A percentile compares a stretch with the other conserved stretches of the same genome.
Evolutionary conservation across 352 stramenopile species (phyloP).

Genomic region (Globisporangium heterothallicum): DNA sequence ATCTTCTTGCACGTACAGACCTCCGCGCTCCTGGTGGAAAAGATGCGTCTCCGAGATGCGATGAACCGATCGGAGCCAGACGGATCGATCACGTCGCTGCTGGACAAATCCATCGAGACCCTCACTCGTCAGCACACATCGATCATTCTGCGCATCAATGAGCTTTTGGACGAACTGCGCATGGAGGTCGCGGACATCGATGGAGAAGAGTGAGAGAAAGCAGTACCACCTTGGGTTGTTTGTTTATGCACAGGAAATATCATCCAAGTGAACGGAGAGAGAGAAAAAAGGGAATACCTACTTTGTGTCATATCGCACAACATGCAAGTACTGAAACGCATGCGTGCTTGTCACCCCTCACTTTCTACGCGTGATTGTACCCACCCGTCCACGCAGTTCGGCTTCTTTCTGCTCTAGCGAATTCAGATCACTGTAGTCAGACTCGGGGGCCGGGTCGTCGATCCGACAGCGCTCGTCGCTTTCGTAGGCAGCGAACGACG

Average conservation of each 20-base stretch:
- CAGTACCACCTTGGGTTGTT: neutral
- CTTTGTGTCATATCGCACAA: too few species aligned
- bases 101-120: slow-evolving; percentile 53
- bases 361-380: slow-evolving; percentile 31
- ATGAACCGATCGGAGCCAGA: slow-evolving; percentile 33
- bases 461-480: slow-evolving; percentile 38
- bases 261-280: neutral
- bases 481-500: slow-evolving; percentile 43
- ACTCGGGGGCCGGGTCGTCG: slow-evolving; percentile 40
- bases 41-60: slow-evolving; percentile 59
- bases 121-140: slow-evolving; percentile 52
- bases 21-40: slow-evolving; percentile 74
- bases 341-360: too few species aligned
- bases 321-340: too few species aligned
- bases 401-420: slow-evolving; percentile 45
- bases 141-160: slow-evolving; percentile 74
- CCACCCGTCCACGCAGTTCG: slow-evolving; percentile 48
- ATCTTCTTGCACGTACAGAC: slow-evolving; percentile 30
- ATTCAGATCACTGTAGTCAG: slow-evolving; percentile 39
- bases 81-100: slow-evolving; percentile 37
- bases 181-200: slow-evolving; percentile 52
- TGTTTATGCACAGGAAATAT: too few species aligned
- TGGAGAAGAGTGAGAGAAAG: slow-evolving; percentile 13
- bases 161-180: slow-evolving; percentile 63
- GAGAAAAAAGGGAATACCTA: neutral